Evolutionary conservation across 108 stramenopile genomes (phyloP), one percentile per base, ranked within the genome.

Genomic region (Nitzschia sp.): DNA sequence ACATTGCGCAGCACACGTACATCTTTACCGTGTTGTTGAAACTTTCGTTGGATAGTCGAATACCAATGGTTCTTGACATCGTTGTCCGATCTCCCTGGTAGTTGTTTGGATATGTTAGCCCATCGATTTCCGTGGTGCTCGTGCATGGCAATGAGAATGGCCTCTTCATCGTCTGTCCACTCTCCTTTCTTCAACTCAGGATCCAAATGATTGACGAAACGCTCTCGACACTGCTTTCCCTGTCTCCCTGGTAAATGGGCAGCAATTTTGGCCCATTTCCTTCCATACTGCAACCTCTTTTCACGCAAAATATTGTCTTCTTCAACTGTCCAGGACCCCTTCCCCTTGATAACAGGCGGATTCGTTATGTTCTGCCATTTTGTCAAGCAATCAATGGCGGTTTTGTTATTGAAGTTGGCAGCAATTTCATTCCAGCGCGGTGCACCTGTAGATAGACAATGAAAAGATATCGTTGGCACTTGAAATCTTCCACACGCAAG

Each of bases 211-310:
- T 98, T 97, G 38, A 93, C 92, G 80, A 92, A 98, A 7, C 97
- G 92, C 78, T 99, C 99, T 39, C 99, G 86, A 70, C 97, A 98
- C 69, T 98, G 97, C 84, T 99, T 99, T 15, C 98, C 98, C 61
- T 97, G 93, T 40, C 98, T 70, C 0, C 97, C 98, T n/a, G 97
- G 97, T 2, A 98, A 76, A 24, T 80, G 79, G 26, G 78, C 73
- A 15, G 98, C 97, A 72, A 99, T 96, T 67, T 87, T 86, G 52
- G 89, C 83, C 98, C 98, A 98, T 67, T 95, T 95, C 42, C 84
- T 83, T 65, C 80, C 97, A 69, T 85, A 88, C 12, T 71, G 62
- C 41, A 63, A 57, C 34, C 84, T 70, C 61, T 89, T 89, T 15
- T 78, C 81, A 21, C 65, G 56, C 10, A 92, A 70, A 40, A 92